Evolutionary conservation across 306 rosid species (phyloP).

Genomic region (Vigna nakashimae): DNA sequence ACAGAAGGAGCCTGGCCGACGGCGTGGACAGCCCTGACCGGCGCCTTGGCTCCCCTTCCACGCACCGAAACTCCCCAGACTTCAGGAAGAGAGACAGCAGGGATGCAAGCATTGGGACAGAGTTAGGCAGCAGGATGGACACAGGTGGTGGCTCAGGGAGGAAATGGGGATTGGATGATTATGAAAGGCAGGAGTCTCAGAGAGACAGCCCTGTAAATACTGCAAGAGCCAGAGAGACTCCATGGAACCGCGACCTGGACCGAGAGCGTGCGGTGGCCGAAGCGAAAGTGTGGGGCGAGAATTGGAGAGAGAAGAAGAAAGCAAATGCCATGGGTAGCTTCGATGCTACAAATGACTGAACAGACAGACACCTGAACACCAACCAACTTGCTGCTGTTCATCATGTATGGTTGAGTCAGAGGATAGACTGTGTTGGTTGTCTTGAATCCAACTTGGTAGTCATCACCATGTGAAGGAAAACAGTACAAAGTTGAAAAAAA

Average conservation of each 20-base stretch:
- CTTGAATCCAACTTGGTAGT: conserved; percentile 54
- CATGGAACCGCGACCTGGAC: conserved; percentile 89
- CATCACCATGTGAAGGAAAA: conserved; percentile 46
- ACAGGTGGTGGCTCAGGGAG: conserved; percentile 86
- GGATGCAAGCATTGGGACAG: conserved; percentile 59
- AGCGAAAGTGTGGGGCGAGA: conserved; percentile 97
- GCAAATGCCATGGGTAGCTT: conserved; percentile 85
- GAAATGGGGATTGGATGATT: conserved; percentile 80
- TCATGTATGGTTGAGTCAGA: conserved; percentile 51
- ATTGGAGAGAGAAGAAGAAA: conserved; percentile 92
- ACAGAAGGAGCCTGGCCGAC: conserved; percentile 70
- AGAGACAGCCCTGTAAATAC: conserved; percentile 83
- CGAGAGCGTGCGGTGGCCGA: conserved; percentile 97
- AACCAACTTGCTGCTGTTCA: conserved; percentile 42
- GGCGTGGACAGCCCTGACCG: conserved; percentile 85
- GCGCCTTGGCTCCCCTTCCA: conserved; percentile 75
- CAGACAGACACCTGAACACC: conserved; percentile 19
- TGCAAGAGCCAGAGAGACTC: conserved; percentile 81
- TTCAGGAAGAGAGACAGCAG: conserved; percentile 70
- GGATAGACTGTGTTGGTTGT: conserved; percentile 56
- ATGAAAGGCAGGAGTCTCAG: conserved; percentile 74
- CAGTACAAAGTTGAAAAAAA: conserved; percentile 33
- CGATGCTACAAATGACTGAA: conserved; percentile 83
- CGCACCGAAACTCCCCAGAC: conserved; percentile 81
- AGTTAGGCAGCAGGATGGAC: conserved; percentile 65